Evolutionary conservation across 768 basidiomycete genomes (phyloP).

Genomic region (Auricularia heimuer): DNA sequence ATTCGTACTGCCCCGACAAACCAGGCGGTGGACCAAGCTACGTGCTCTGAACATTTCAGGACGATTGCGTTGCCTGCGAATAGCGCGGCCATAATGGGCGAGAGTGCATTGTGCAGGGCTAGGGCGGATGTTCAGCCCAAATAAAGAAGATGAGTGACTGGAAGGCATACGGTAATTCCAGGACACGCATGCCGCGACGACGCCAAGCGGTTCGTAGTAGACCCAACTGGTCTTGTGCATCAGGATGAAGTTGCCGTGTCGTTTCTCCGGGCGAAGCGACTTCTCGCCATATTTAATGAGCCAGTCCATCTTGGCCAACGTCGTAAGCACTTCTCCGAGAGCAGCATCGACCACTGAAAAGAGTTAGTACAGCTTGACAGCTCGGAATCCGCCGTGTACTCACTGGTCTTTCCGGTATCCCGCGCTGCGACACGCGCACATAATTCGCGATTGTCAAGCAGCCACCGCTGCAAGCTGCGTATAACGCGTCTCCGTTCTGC

Average conservation of each 20-base stretch:
- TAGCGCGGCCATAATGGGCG: conserved; percentile 82
- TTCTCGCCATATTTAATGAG: conserved; percentile 76
- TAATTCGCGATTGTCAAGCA: conserved; percentile 79
- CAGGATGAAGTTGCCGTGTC: conserved; percentile 57
- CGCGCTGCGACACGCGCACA: conserved; percentile 84
- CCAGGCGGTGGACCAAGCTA: conserved; percentile 83
- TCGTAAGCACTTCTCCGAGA: conserved; percentile 91
- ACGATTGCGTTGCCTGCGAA: conserved; percentile 88
- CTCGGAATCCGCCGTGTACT: conserved; percentile 21
- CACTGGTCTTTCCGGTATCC: conserved; percentile 92
- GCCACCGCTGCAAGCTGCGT: conserved; percentile 82
- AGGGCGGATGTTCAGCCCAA: background rate
- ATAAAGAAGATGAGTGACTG: background rate
- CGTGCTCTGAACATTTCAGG: conserved; percentile 86
- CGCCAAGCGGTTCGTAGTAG: conserved; percentile 84
- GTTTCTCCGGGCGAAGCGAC: conserved; percentile 59
- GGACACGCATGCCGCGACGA: conserved; percentile 86
- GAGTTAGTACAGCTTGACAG: conserved; percentile 4
- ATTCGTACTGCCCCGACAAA: conserved; percentile 70
- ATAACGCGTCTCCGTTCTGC: conserved; percentile 73
- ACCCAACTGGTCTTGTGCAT: conserved; percentile 71
- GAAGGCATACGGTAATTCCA: conserved; percentile 79
- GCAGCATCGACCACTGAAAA: conserved; percentile 80
- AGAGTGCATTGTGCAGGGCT: conserved; percentile 92
- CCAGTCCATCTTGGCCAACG: conserved; percentile 91